Conservation (phyloP, 768 basidiomycete genomes). For the Tricholoma sp. region DNA sequence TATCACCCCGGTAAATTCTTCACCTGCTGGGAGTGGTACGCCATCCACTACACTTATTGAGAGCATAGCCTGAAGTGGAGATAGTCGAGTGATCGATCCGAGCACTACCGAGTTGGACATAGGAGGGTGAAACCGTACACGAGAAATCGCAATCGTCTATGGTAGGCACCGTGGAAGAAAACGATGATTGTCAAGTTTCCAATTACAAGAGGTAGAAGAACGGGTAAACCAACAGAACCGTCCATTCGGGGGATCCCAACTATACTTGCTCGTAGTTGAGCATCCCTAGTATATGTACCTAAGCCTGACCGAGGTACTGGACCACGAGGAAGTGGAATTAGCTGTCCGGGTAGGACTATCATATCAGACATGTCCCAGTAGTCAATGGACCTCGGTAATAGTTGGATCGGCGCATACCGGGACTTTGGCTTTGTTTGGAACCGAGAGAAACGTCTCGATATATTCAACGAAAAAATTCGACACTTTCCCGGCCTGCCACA, state of each 20-base stretch:
- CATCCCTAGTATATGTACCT: slow-evolving; percentile 64
- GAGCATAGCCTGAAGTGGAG: slow-evolving; percentile 76
- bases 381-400: no score
- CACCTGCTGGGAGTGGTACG: slow-evolving; percentile 71
- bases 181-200: slow-evolving; percentile 14
- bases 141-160: slow-evolving; percentile 60
- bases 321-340: slow-evolving; percentile 50
- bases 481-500: slow-evolving; percentile 15
- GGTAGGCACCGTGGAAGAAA: slow-evolving; percentile 1
- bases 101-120: slow-evolving; percentile 71
- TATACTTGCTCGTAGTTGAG: slow-evolving; percentile 62
- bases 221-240: slow-evolving; percentile 56
- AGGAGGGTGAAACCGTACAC: slow-evolving; percentile 69
- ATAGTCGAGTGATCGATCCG: slow-evolving; percentile 77
- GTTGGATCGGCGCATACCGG: slow-evolving; percentile 12
- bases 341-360: slow-evolving; percentile 78
- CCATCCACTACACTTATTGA: slow-evolving; percentile 87
- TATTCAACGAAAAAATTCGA: slow-evolving; percentile 25
- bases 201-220: slow-evolving; percentile 15
- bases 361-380: slow-evolving; percentile 13
- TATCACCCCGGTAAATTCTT: slow-evolving; percentile 88
- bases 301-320: slow-evolving; percentile 54
- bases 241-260: slow-evolving; percentile 57
- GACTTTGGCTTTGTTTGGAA: slow-evolving; percentile 29
- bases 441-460: slow-evolving; percentile 14